phyloP scores from a whole-genome alignment of 1,139 yeast genomes.

The Zygoascus hellenicus region DNA sequence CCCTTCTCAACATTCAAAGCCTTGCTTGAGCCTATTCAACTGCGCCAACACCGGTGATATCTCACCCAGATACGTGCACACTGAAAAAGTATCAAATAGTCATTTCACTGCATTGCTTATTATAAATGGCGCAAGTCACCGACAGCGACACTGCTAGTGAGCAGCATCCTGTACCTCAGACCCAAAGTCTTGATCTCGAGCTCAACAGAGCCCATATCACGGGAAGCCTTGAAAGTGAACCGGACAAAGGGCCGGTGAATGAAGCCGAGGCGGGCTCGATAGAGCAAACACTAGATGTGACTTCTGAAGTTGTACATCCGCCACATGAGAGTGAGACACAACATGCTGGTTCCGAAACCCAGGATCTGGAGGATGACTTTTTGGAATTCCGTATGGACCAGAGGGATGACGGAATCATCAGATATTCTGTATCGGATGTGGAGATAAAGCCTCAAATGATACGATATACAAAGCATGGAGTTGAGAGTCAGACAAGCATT shows the following conservation, averaged over 20 bases:
- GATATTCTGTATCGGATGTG: slow-evolving; percentile 14
- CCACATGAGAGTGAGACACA: slow-evolving; percentile 52
- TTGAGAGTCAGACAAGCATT: not conserved
- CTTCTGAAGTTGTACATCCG: too few relatives aligned
- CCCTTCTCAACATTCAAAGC: too few relatives aligned
- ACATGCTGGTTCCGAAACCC: slow-evolving; percentile 78
- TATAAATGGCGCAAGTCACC: too few relatives aligned
- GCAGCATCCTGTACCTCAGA: too few relatives aligned
- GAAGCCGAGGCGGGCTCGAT: slow-evolving; percentile 64
- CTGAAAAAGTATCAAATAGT: too few relatives aligned
- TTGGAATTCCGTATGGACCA: slow-evolving; percentile 27
- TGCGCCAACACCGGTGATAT: too few relatives aligned
- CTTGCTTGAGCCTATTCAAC: too few relatives aligned
- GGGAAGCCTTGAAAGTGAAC: not conserved
- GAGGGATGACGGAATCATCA: slow-evolving; percentile 24
- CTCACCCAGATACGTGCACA: too few relatives aligned
- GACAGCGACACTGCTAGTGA: too few relatives aligned
- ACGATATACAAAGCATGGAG: slow-evolving; percentile 12
- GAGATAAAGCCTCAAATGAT: slow-evolving; percentile 17
- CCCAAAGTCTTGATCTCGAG: too few relatives aligned
- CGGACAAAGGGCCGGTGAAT: not conserved
- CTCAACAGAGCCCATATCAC: not conserved
- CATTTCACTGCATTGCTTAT: too few relatives aligned
- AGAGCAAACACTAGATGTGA: too few relatives aligned
- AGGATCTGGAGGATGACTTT: slow-evolving; percentile 25